Evolutionary conservation across 1,284 basidiomycete genomes (phyloP).

Genomic region (Ustilago shanxiensis): DNA sequence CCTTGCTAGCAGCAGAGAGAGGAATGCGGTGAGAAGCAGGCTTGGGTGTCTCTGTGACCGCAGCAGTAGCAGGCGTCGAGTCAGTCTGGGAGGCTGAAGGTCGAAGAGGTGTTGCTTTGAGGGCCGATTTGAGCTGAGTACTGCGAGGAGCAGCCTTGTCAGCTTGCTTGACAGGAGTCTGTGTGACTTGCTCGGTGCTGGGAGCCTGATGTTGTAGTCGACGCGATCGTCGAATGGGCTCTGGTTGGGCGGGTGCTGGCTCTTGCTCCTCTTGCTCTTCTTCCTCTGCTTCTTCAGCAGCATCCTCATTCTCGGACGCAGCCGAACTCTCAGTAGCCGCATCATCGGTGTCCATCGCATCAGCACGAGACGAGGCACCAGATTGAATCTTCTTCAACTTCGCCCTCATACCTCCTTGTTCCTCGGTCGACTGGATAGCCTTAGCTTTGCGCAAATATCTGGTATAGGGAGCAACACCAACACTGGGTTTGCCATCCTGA

Average conservation of each 20-base stretch:
- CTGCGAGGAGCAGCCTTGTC: conserved; percentile 22
- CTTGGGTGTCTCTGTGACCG: conserved; percentile 32
- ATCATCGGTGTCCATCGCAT: conserved; percentile 21
- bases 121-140: conserved; percentile 43
- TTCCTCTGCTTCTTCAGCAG: conserved; percentile 20
- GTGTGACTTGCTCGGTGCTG: conserved; percentile 14
- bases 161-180: conserved; percentile 33
- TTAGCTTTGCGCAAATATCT: conserved; percentile 52
- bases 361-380: background rate
- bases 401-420: conserved; percentile 46
- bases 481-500: conserved; percentile 16
- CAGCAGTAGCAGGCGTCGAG: conserved; percentile 13
- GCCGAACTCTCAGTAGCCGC: conserved; percentile 26
- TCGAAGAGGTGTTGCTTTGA: conserved; percentile 47
- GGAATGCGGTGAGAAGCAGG: conserved; percentile 44
- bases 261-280: conserved; percentile 29
- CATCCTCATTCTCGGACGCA: conserved; percentile 27
- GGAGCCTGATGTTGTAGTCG: conserved; percentile 36
- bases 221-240: conserved; percentile 37
- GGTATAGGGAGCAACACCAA: conserved; percentile 60
- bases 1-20: conserved; percentile 42
- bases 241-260: conserved; percentile 23
- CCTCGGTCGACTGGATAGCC: conserved; percentile 22
- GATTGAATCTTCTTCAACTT: conserved; percentile 33
- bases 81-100: conserved; percentile 12